Conservation (phyloP, 352 stramenopile species). For the Globisporangium recalcitrans region DNA sequence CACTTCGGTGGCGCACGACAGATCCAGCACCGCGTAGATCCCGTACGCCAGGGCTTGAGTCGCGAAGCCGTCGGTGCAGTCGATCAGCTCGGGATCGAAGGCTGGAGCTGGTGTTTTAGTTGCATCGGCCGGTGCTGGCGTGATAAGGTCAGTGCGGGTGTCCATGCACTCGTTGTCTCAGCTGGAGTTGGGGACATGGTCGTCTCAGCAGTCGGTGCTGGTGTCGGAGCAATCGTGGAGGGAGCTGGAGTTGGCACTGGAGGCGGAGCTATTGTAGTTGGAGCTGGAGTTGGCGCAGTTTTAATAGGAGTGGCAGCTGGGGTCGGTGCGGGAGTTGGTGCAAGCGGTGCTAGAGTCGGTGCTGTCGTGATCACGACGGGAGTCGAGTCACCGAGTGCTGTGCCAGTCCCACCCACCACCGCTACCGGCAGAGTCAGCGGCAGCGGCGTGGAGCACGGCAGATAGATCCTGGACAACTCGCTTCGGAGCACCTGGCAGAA, state of each 20-base stretch:
- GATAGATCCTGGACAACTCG: neutral
- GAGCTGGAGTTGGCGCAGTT: neutral
- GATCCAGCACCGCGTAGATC: neutral
- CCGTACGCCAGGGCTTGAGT: neutral
- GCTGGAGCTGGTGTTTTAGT: neutral
- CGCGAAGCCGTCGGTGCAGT: neutral
- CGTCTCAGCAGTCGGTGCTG: too few relatives aligned
- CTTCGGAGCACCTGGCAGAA: constrained; percentile 6
- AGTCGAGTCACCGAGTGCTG: neutral
- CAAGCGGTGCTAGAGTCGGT: neutral
- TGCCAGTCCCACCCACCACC: neutral
- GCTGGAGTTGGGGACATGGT: neutral
- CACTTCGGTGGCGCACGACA: neutral
- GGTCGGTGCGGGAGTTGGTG: neutral
- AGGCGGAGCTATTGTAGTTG: neutral
- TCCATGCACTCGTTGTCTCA: neutral
- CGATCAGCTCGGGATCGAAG: neutral
- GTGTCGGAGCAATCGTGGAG: too few relatives aligned
- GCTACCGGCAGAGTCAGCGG: neutral
- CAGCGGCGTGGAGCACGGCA: neutral
- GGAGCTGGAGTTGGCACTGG: neutral
- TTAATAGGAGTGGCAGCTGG: neutral
- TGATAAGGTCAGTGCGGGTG: too few relatives aligned
- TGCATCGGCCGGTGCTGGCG: neutral
- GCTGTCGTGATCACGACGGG: neutral